Base-by-base conservation (phyloP, 2,329 filamentous ascomycete genomes). In the Davidsoniella eucalypti region DNA sequence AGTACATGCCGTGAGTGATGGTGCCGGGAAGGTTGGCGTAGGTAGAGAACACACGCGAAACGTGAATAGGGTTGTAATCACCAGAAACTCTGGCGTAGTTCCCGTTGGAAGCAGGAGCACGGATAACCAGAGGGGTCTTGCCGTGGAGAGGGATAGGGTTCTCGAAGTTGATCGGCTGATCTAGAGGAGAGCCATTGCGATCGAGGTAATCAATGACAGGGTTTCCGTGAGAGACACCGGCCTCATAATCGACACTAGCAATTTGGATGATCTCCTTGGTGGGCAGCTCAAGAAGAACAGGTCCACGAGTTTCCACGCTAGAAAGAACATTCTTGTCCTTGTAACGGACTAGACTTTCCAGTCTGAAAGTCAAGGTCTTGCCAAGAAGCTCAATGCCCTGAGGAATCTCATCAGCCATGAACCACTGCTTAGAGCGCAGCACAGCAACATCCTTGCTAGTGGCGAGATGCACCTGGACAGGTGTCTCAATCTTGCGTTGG, bases 1-100 rank as follows among this genome's bases (percentile, higher is more conserved):
- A 93, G 73, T 96, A 98, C 92, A 98, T 98, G 63, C 92, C 92
- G 63, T 98, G 92, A 1, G 92, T 98, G 61, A 98, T 98, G 42
- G 92, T 98, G 46, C 92, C 93, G 1, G 88, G 88, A 14, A 98
- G 75, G 64, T 88, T 92, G 63, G 92, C 93, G 60, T 96, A 98
- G 67, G 80, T 87, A 29, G 92, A 85, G 69, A 98, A 98, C 50
- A 95, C 87, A 51, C 92, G 84, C 10, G 92, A 95, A 42, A 98
- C 92, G 72, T 98, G 92, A 55, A 98, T 98, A 21, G 92, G 92
- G 67, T 98, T 98, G 76, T 87, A 98, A 64, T 98, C 92, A 44
- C 92, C 92, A 47, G 93, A 98, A 16, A 98, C 92, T 57, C 87
- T 85, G 55, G 92, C 93, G 61, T 98, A 98, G 26, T 86, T 94